Percentiles rank a stretch among this genome's conserved stretches.
phyloP scores from a whole-genome alignment of 306 rosid genomes.

The Trifolium subterraneum region DNA sequence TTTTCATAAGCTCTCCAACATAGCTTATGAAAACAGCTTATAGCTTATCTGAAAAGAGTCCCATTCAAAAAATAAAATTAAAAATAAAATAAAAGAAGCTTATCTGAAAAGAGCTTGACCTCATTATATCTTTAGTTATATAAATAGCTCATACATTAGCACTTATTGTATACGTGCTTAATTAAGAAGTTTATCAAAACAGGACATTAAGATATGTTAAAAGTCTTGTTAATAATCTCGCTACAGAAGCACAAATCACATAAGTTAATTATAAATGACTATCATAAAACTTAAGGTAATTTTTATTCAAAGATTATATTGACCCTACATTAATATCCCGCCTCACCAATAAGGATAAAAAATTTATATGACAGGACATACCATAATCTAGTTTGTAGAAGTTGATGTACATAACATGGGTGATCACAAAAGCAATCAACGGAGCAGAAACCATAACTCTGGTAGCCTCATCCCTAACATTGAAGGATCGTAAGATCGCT shows the following conservation, averaged over 20 bases:
- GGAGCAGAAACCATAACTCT: constrained; percentile 88
- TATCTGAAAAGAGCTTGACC: too few relatives aligned
- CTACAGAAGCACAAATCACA: neutral
- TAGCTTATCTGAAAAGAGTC: too few relatives aligned
- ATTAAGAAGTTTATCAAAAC: too few relatives aligned
- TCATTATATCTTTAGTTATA: too few relatives aligned
- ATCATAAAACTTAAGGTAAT: constrained; percentile 4
- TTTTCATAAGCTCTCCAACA: too few relatives aligned
- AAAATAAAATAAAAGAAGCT: too few relatives aligned
- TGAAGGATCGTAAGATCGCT: constrained; percentile 66
- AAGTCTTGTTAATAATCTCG: neutral
- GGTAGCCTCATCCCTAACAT: constrained; percentile 64
- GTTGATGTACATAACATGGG: constrained; percentile 79
- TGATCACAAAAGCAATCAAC: constrained; percentile 67
- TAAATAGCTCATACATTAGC: too few relatives aligned
- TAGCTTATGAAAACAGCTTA: too few relatives aligned
- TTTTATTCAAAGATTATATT: neutral
- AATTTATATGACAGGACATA: constrained; percentile 43
- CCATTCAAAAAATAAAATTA: too few relatives aligned
- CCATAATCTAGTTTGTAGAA: constrained; percentile 73
- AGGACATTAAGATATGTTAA: neutral
- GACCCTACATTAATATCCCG: neutral
- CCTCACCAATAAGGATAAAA: constrained; percentile 4
- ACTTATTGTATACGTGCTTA: too few relatives aligned
- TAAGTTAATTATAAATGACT: constrained; percentile 7